A percentile compares a stretch with the other conserved stretches of the same genome.
Evolutionary conservation across 768 basidiomycete species (phyloP).

Genomic region (Suillus fuscotomentosus): DNA sequence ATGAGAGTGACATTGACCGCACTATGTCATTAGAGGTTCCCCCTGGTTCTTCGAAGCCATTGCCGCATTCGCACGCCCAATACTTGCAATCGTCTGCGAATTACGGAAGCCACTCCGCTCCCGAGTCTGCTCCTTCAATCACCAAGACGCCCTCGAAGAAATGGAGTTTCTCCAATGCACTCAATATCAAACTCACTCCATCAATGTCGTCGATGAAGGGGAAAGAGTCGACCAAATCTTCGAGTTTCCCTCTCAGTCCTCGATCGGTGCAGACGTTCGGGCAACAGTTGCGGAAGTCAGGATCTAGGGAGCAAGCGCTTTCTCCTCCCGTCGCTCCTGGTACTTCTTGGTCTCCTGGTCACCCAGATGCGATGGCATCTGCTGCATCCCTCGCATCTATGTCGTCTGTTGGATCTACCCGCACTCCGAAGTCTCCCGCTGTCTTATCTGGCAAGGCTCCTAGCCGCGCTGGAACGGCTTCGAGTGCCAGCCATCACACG

Average conservation of each 20-base stretch:
- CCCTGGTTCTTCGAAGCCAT: slow-evolving; percentile 21
- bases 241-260: slow-evolving; percentile 63
- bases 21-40: slow-evolving; percentile 54
- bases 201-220: slow-evolving; percentile 55
- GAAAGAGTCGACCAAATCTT: slow-evolving; percentile 44
- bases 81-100: slow-evolving; percentile 39
- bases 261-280: slow-evolving; percentile 60
- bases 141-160: slow-evolving; percentile 90
- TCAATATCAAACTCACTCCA: slow-evolving; percentile 73
- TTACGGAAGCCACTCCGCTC: slow-evolving; percentile 36
- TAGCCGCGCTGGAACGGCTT: slow-evolving; percentile 74
- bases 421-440: slow-evolving; percentile 44
- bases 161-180: slow-evolving; percentile 89
- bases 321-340: slow-evolving; percentile 42
- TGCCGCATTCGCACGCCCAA: slow-evolving; percentile 27
- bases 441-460: slow-evolving; percentile 51
- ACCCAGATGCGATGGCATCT: slow-evolving; percentile 75
- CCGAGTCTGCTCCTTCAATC: slow-evolving; percentile 45
- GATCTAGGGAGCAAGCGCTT: slow-evolving; percentile 61
- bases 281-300: slow-evolving; percentile 66
- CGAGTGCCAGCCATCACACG: slow-evolving; percentile 71
- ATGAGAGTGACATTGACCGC: slow-evolving; percentile 48
- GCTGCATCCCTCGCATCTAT: slow-evolving; percentile 74
- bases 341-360: slow-evolving; percentile 63
- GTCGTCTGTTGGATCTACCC: slow-evolving; percentile 70